Evolutionary conservation across 768 basidiomycete species (phyloP), one percentile per base, ranked within the genome.

Genomic region (Naganishia friedmannii): DNA sequence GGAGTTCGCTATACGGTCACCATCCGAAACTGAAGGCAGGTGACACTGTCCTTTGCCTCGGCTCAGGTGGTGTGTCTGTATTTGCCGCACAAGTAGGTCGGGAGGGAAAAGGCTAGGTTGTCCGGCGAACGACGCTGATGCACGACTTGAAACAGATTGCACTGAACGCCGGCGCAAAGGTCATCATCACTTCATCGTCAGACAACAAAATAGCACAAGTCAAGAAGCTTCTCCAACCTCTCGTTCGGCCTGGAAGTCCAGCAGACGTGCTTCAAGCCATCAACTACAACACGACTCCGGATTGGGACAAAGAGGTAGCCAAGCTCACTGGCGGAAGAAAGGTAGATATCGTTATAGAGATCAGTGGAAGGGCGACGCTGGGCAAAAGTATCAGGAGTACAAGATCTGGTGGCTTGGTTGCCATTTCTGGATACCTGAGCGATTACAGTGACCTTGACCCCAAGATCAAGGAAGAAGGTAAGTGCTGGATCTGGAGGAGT

Each of bases 121-220:
- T 3, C 4, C 57, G 10, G n/a, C 2, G 17, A 19, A 21, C 10
- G n/a, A 37, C 32, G 57, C 21, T 58, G 26, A 23, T 37, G 0
- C 28, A 51, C 32, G 39, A 29, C n/a, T 34, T 42, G 51, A 32
- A 42, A 45, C 87, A 89, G 78, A 79, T 90, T 54, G 88, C 88
- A 1, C 83, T 87, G 53, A 86, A 86, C 2, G 83, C 86, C 9
- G 88, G 88, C 42, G 88, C 88, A 1, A 85, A 80, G 0, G 87
- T 88, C 69, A 88, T 90, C 73, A 83, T 84, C 31, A 89, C 88
- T 0, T 89, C 88, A 0, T 88, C 87, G 0, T 87, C 87, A 0
- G 87, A 89, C 73, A 83, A 84, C 56, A 90, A 90, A 74, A 82
- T 78, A 31, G 71, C 72, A 55, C 72, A 85, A 32, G 87, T 84